Percentiles rank a stretch among this genome's conserved stretches.
phyloP scores from a whole-genome alignment of 2,329 filamentous ascomycete species.

The Knufia petricola region DNA sequence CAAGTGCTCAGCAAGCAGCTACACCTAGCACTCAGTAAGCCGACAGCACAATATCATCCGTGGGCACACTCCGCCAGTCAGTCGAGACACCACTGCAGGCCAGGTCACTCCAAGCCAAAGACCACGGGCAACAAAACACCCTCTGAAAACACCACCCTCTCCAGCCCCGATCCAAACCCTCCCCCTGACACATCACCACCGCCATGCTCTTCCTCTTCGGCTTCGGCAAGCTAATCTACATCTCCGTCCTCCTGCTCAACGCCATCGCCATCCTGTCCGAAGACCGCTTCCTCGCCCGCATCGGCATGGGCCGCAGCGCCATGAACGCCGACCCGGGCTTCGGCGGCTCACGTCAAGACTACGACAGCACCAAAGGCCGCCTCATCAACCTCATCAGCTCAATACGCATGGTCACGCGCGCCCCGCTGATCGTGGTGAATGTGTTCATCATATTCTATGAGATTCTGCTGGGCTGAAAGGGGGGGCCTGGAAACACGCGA shows the following conservation, averaged over 20 bases:
- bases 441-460: conserved; percentile 75
- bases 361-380: conserved; percentile 74
- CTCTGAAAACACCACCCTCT: conserved; percentile 4
- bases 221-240: conserved; percentile 25
- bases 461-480: conserved; percentile 59
- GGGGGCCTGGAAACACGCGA: too few relatives aligned
- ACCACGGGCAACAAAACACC: too few relatives aligned
- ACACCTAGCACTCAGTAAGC: too few relatives aligned
- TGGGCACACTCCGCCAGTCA: too few relatives aligned
- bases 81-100: too few relatives aligned
- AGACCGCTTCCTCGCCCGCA: conserved; percentile 83
- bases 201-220: conserved; percentile 22
- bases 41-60: too few relatives aligned
- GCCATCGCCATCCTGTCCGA: conserved; percentile 88
- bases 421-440: conserved; percentile 78
- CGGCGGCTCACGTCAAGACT: conserved; percentile 54
- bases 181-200: too few relatives aligned
- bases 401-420: conserved; percentile 87
- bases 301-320: conserved; percentile 27
- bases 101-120: too few relatives aligned
- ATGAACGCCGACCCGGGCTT: conserved; percentile 59
- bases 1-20: too few relatives aligned
- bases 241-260: conserved; percentile 73
- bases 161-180: background rate
- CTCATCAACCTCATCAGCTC: conserved; percentile 83